Conservation (phyloP, 805 yeast species). For the Candida railenensis region DNA sequence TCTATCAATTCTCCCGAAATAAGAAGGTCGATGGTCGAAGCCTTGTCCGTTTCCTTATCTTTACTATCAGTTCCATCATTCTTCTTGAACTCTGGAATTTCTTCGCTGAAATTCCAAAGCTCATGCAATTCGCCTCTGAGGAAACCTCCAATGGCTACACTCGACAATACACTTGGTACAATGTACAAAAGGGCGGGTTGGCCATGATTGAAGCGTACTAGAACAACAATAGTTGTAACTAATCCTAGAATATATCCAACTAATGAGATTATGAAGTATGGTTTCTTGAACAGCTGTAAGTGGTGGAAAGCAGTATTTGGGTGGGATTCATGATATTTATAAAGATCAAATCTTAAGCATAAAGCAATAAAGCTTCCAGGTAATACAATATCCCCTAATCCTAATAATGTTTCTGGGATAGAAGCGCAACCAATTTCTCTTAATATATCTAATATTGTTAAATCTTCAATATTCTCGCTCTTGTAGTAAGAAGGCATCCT, state of each 20-base stretch:
- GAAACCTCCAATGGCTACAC: conserved; percentile 33
- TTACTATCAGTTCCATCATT: conserved; percentile 2
- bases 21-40: neutral
- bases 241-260: conserved; percentile 50
- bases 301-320: conserved; percentile 33
- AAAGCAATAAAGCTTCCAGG: conserved; percentile 57
- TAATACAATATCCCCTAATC: conserved; percentile 64
- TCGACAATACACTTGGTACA: conserved; percentile 45
- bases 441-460: neutral
- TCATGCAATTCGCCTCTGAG: conserved; percentile 39
- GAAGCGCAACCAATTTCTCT: neutral
- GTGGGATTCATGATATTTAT: conserved; percentile 19
- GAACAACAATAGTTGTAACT: conserved; percentile 37
- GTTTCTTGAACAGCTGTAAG: conserved; percentile 33
- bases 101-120: conserved; percentile 39
- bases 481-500: neutral
- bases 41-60: neutral
- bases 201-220: conserved; percentile 40
- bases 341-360: conserved; percentile 55
- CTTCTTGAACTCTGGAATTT: conserved; percentile 17
- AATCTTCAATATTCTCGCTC: neutral
- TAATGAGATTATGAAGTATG: conserved; percentile 48
- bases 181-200: conserved; percentile 71
- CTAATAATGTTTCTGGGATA: conserved; percentile 42
- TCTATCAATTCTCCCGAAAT: conserved; percentile 4